Base-by-base conservation (phyloP, 2,329 filamentous ascomycete species). In the Penicillium sp. region DNA sequence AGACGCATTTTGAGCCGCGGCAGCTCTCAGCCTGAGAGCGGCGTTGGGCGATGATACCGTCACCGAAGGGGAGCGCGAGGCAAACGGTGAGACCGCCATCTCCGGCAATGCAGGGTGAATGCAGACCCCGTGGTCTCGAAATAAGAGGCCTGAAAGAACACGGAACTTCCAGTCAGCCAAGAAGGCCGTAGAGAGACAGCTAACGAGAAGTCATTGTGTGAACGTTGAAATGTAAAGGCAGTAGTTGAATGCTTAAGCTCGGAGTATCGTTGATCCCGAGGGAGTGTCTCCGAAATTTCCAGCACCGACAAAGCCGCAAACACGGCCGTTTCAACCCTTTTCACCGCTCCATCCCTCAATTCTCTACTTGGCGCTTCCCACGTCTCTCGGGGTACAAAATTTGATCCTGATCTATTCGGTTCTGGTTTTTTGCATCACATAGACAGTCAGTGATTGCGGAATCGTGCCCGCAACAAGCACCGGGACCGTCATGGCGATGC, bases 1-100 rank as follows among this genome's bases (percentile, higher is more conserved):
- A 42, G 56, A 45, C 12, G 51, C 48, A 42, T 61, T 62, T 41
- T 65, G 65, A 41, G 69, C 58, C 42, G 66, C 64, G 33, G 68
- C 55, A 28, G 64, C 64, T 53, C 68, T 72, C 18, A 67, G 56
- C 33, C 65, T 66, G 25, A 65, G 58, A 42, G 66, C 64, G 35
- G 64, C 61, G 50, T 62, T 60, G 18, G 66, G 61, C 2, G 68
- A 62, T 43, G 63, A 57, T 24, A 66, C 66, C 15, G 64, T 59
- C 47, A 61, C 57, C 27, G 67, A 65, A 12, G 71, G 68, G 7
- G 72, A 70, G 37, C 62, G 67, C 38, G 70, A 63, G 53, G 66
- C 54, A 20, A 74, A 65, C 41, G 75, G 75, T 50, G 75, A 77
- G 13, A 71, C 63, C 27, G 70, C 67, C 73, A 75, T 72, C 24